phyloP scores from a whole-genome alignment of 1,284 basidiomycete species.

The Garcileccinum viscosum region DNA sequence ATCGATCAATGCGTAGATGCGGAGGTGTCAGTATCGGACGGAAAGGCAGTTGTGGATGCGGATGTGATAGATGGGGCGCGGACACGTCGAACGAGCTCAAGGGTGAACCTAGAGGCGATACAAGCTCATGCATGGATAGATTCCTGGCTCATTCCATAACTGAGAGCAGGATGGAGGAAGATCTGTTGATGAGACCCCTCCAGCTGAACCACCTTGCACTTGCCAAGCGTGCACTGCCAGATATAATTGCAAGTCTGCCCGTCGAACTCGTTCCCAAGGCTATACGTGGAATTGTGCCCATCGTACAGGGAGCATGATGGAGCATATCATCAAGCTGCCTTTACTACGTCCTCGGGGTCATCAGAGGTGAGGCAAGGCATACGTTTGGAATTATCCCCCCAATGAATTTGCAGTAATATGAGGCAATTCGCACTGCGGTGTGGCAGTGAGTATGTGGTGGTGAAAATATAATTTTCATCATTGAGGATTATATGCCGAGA shows the following conservation, averaged over 20 bases:
- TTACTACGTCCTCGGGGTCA: not conserved
- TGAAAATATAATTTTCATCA: not conserved
- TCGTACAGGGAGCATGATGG: not conserved
- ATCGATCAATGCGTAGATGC: not conserved
- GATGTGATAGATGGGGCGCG: conserved; percentile 32
- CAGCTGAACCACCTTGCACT: conserved; percentile 74
- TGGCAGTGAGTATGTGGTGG: not conserved
- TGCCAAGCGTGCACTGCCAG: conserved; percentile 74
- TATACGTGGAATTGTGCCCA: conserved; percentile 66
- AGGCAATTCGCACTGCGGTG: not conserved
- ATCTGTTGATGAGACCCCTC: conserved; percentile 57
- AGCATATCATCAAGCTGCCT: not conserved
- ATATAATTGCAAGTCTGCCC: conserved; percentile 70
- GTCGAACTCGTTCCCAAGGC: conserved; percentile 69
- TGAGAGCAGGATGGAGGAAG: conserved; percentile 43
- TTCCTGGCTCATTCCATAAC: not conserved
- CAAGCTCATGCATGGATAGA: conserved; percentile 5
- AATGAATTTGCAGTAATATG: not conserved
- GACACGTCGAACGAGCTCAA: not conserved
- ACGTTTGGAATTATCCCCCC: not conserved
- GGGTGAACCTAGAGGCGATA: conserved; percentile 1
- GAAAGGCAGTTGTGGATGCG: conserved; percentile 17
- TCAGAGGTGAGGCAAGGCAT: not conserved
- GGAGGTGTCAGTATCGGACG: not conserved
- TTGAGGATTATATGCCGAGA: too few relatives aligned